Evolutionary conservation across 2,329 filamentous ascomycete genomes (phyloP).

Genomic region (Myriangium duriaei): DNA sequence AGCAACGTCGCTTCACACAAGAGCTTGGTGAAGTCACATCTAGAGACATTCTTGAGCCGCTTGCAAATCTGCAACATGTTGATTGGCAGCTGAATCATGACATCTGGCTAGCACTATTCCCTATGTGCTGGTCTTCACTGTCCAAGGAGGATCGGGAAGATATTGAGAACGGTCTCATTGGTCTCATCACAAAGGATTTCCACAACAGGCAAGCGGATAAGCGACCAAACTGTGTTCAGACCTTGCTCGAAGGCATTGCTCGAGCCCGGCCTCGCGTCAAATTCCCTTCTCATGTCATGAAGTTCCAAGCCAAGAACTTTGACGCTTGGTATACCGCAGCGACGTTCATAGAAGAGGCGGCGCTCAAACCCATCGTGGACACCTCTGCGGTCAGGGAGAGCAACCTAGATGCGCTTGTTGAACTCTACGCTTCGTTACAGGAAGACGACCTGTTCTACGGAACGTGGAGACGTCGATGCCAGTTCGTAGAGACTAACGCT

Average conservation of each 20-base stretch:
- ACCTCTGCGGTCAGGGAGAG: constrained; percentile 79
- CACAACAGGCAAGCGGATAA: constrained; percentile 90
- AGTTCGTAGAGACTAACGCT: constrained; percentile 95
- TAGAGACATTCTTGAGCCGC: constrained; percentile 76
- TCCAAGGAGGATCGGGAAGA: constrained; percentile 80
- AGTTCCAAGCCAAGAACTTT: constrained; percentile 86
- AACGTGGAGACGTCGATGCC: constrained; percentile 86
- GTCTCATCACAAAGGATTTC: constrained; percentile 85
- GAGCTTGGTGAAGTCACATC: constrained; percentile 79
- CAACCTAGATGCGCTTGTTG: constrained; percentile 88
- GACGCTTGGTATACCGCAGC: constrained; percentile 96
- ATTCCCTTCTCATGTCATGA: constrained; percentile 89
- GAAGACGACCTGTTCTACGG: constrained; percentile 98
- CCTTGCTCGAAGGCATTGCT: constrained; percentile 75
- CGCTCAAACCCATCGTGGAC: constrained; percentile 72
- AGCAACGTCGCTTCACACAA: constrained; percentile 69
- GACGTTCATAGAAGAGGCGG: constrained; percentile 77
- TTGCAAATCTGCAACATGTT: constrained; percentile 84
- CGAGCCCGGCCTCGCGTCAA: constrained; percentile 78
- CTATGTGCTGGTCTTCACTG: constrained; percentile 83
- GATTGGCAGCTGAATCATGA: constrained; percentile 72
- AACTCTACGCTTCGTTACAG: constrained; percentile 78
- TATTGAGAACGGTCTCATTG: constrained; percentile 81
- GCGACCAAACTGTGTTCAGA: constrained; percentile 89
- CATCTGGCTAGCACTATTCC: constrained; percentile 84